These are phyloP conservation scores for Astrephomene gubernaculifera DNA, from an alignment of 139 green algal species.

Conservation along the genomic window DNA sequence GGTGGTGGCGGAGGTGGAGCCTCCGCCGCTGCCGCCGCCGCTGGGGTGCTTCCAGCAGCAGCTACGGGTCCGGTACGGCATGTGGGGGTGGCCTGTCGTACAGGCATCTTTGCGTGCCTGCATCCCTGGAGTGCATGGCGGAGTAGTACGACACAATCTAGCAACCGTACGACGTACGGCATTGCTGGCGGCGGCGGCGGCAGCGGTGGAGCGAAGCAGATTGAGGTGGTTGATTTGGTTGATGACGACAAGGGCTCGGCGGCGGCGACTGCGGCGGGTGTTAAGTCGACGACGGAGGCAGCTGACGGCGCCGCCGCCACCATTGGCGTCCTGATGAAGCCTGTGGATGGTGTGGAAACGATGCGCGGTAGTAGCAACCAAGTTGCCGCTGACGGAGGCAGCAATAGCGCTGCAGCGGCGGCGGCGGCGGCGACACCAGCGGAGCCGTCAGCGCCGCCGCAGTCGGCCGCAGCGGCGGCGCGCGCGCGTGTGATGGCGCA, in stretches of 20 bases:
- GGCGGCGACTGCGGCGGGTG: background rate
- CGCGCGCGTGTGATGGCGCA: background rate
- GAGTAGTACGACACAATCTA: background rate
- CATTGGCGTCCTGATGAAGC: too few relatives aligned
- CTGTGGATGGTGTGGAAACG: too few relatives aligned
- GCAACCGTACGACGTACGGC: background rate
- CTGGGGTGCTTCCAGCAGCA: background rate
- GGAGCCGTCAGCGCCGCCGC: background rate
- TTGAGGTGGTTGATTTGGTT: background rate
- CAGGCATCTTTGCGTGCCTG: constrained; percentile 11
- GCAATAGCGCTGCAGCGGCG: background rate
- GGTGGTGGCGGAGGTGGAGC: background rate
- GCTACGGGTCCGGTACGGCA: background rate
- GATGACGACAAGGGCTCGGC: background rate
- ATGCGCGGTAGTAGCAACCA: too few relatives aligned
- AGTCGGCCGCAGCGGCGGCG: background rate
- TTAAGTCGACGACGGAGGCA: too few relatives aligned
- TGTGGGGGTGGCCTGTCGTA: constrained; percentile 30
- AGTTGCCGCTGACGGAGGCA: background rate
- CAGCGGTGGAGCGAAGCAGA: background rate
- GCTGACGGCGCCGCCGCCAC: too few relatives aligned
- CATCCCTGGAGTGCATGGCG: constrained; percentile 11
- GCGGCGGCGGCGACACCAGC: background rate
- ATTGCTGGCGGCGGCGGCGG: background rate
- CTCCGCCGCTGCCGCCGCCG: background rate